Conservation (phyloP, 2,329 filamentous ascomycete species). For the Ophiostoma pallidulum region DNA sequence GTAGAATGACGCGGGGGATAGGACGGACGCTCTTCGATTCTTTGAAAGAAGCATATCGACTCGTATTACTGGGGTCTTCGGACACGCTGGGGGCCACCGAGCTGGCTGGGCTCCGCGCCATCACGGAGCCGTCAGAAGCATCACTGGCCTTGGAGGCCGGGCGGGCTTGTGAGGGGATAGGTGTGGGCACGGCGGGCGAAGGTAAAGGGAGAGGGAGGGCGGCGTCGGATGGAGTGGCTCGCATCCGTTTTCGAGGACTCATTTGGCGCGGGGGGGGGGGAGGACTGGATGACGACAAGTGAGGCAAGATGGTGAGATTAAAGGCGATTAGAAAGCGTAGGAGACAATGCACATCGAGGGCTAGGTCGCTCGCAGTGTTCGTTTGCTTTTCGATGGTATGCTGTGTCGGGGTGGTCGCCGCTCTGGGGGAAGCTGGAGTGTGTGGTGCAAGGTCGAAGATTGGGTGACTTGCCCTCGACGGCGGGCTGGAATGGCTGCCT, state of each 20-base stretch:
- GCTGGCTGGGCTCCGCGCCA: slow-evolving; percentile 7
- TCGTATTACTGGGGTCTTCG: slow-evolving; percentile 7
- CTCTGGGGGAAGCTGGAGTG: slow-evolving; percentile 1
- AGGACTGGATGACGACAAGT: background rate
- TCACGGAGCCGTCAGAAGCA: background rate
- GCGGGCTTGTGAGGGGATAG: slow-evolving; percentile 1
- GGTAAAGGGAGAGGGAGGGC: slow-evolving; percentile 11
- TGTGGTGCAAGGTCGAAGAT: too few species aligned
- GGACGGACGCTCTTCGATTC: slow-evolving; percentile 12
- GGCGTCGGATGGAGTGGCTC: slow-evolving; percentile 25
- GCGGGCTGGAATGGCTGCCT: slow-evolving; percentile 9
- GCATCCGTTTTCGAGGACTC: slow-evolving; percentile 33
- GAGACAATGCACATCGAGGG: background rate
- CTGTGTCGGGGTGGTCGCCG: slow-evolving; percentile 5
- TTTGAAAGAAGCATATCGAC: slow-evolving; percentile 6
- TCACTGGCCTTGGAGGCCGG: background rate
- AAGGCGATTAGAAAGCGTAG: too few species aligned
- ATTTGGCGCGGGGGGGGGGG: slow-evolving; percentile 20
- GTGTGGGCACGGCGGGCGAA: background rate
- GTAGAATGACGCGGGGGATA: background rate
- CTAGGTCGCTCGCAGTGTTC: background rate
- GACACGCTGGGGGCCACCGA: slow-evolving; percentile 8
- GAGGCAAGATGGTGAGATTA: too few species aligned
- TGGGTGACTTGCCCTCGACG: background rate
- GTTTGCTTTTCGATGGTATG: background rate